phyloP scores from a whole-genome alignment of 2,329 filamentous ascomycete species.

The Phyllosticta paracitricarpa region DNA sequence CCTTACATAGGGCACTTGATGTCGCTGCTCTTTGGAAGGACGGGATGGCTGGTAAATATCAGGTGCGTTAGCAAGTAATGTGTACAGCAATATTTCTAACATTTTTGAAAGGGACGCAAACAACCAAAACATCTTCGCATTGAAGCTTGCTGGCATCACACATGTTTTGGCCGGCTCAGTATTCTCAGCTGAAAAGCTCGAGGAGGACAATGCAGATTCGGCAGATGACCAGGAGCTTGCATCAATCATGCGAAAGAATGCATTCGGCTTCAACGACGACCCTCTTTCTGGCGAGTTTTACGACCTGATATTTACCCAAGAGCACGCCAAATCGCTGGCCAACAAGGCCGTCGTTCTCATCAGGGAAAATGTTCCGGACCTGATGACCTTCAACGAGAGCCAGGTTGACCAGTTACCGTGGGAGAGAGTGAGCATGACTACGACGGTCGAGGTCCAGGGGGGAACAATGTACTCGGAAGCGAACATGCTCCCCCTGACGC shows the following conservation, averaged over 20 bases:
- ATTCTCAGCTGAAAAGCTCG: neutral
- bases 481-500: conserved; percentile 36
- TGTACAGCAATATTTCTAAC: neutral
- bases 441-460: conserved; percentile 29
- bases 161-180: neutral
- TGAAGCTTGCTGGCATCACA: neutral
- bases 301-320: conserved; percentile 39
- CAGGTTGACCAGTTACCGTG: conserved; percentile 52
- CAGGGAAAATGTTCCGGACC: conserved; percentile 39
- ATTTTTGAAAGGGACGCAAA: neutral
- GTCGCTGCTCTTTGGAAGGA: neutral
- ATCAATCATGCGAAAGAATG: neutral
- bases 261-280: conserved; percentile 10
- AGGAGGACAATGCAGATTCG: conserved; percentile 3
- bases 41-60: neutral
- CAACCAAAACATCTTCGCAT: neutral
- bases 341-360: conserved; percentile 28
- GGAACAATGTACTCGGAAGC: conserved; percentile 39
- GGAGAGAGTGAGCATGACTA: conserved; percentile 45
- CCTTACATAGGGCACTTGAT: neutral
- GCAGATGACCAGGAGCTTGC: conserved; percentile 14
- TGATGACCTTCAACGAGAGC: conserved; percentile 50
- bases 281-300: conserved; percentile 20
- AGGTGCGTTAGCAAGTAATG: neutral
- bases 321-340: conserved; percentile 35